Conservation (phyloP, 768 basidiomycete species). For the Hygrocybe coccinea region DNA sequence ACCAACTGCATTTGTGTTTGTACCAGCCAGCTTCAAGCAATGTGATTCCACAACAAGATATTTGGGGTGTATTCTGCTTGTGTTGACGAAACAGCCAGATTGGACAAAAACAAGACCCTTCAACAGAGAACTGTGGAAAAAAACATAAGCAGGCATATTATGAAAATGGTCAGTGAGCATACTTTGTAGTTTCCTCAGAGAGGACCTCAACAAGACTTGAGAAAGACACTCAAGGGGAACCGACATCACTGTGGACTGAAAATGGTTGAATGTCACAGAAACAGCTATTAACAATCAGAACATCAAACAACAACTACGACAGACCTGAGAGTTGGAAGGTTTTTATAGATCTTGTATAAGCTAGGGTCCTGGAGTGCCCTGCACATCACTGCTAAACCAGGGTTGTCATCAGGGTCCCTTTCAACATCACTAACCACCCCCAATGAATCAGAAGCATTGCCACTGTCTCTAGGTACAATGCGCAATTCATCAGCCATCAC, state of each 20-base stretch:
- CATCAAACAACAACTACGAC: background rate
- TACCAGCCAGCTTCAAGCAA: background rate
- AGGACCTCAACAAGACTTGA: background rate
- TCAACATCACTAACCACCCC: no score
- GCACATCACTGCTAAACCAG: no score
- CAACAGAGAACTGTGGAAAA: background rate
- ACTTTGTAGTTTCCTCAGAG: background rate
- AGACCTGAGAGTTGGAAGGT: background rate
- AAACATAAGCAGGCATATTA: background rate
- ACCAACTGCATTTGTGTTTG: background rate
- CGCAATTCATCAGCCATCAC: no score
- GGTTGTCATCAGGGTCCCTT: no score
- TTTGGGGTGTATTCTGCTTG: conserved; percentile 2
- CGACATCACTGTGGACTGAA: background rate
- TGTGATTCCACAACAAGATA: background rate
- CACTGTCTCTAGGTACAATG: no score
- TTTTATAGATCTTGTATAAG: background rate
- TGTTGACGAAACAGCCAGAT: conserved; percentile 3
- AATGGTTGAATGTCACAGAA: background rate
- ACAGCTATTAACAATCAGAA: background rate
- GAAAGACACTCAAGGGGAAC: background rate
- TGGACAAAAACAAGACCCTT: conserved; percentile 4
- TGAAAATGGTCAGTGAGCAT: background rate
- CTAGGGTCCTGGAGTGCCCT: no score
- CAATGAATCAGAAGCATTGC: no score